Evolutionary conservation across 805 yeast genomes (phyloP), one percentile per base, ranked within the genome.

Genomic region (Clavispora phyllophila): DNA sequence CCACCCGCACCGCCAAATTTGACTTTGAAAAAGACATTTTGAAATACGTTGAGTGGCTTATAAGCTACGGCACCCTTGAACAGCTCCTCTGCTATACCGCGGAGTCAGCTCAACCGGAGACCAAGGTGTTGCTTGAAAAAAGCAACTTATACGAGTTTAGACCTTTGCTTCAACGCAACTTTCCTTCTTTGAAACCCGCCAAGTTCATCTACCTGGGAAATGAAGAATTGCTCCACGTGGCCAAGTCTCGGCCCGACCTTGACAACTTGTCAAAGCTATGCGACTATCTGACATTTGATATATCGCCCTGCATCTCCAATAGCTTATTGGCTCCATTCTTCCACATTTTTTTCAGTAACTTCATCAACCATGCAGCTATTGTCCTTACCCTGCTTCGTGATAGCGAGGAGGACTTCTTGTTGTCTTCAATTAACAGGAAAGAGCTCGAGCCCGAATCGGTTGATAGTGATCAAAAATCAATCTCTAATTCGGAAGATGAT

Each of bases 61-160:
- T 84, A 8, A 77, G 78, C 38, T 65, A 75, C 24, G 93, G 91
- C 31, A 87, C 87, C 0, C 63, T 84, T 49, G 93, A 86, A 56
- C 84, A 80, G 53, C 59, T 86, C 18, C 63, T 86, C 52, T 73
- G 79, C 17, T 65, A 77, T 33, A 60, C 83, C 2, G 82, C 88
- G 1, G 88, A 81, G 41, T 73, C 84, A 3, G 42, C 64, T 0
- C 62, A 73, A 2, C 56, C 62, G 0, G 45, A 62, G 7, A 64
- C 73, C 3, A 57, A 54, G 15, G 55, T 57, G 37, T 60, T 60
- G 18, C 62, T 65, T 26, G 74, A 71, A 40, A 62, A 70, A 48
- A 74, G 72, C 27, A 63, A 75, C 36, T 73, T 81, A 32, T 85
- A 81, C 55, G 87, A 84, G 50, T 75, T 84, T 42, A 74, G 88